Evolutionary conservation across 805 yeast genomes (phyloP), one percentile per base, ranked within the genome.

Genomic region (Kodamaea kakaduensis): DNA sequence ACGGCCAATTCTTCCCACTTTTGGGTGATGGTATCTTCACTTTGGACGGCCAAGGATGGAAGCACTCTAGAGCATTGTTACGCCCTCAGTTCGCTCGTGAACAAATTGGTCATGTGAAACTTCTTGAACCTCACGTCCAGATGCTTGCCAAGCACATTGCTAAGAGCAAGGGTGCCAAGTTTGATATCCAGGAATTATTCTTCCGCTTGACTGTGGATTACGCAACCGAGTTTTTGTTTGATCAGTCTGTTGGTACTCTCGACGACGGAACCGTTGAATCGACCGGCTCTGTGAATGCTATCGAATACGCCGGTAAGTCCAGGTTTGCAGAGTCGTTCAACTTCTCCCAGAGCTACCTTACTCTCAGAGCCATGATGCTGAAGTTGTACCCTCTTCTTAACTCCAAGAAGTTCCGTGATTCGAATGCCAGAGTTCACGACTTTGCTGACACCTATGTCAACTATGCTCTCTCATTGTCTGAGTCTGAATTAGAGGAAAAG

Each of bases 11-110:
- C 41, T 35, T 39, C 32, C 67, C 69, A 2, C 48, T 65, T 25
- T 51, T 65, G 22, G 71, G 71, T 5, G 69, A 66, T 40, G 71
- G 71, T 15, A 64, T 65, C 27, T 66, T 66, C 46, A 66, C 71
- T 6, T 51, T 64, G 41, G 71, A 65, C 41, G 60, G 61, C 14
- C 55, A 51, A 37, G 71, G 70, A 7, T 66, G 71, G 71, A 64
- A 65, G 43, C 63, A 59, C 41, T 59, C 68, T 6, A 45, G 71
- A 40, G 57, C 68, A 14, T 60, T 66, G 71, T 57, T 65, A 41
- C 56, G 70, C 42, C 71, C 71, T 2, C 70, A 66, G 42, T 66
- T 66, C 43, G 63, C 69, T 9, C 52, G 69, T 49, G 71, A 64
- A 36, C 68, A 66, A 44, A 59, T 65, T 36, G 59, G 68, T 6